A percentile compares a stretch with the other conserved stretches of the same genome.
Evolutionary conservation across 352 stramenopile genomes (phyloP).

Genomic region (Pythium folliculosum): DNA sequence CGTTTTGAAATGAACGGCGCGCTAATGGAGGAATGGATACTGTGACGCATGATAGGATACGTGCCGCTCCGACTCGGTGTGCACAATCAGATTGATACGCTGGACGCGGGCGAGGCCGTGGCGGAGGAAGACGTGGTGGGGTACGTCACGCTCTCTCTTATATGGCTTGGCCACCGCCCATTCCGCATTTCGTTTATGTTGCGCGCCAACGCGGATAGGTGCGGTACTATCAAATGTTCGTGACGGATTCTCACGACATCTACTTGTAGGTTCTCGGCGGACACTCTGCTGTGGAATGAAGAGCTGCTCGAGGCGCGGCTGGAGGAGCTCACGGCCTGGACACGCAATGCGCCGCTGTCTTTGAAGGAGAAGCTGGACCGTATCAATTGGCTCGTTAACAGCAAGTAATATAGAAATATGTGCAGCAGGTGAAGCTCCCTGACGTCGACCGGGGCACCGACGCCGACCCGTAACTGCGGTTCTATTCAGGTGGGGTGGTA

Average conservation of each 20-base stretch:
- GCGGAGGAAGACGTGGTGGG: constrained; percentile 34
- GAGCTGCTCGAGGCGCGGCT: constrained; percentile 66
- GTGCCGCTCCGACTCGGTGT: constrained; percentile 57
- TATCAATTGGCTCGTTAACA: constrained; percentile 72
- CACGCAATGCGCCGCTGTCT: constrained; percentile 46
- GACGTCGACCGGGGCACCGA: neutral
- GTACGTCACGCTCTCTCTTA: constrained; percentile 25
- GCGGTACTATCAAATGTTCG: neutral
- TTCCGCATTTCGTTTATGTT: neutral
- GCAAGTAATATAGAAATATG: constrained; percentile 42
- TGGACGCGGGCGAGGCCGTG: constrained; percentile 20
- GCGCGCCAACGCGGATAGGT: neutral
- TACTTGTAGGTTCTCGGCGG: constrained; percentile 56
- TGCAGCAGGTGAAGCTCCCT: neutral
- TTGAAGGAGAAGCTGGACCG: constrained; percentile 62
- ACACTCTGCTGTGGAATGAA: constrained; percentile 72
- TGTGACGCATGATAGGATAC: constrained; percentile 37
- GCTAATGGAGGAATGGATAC: neutral
- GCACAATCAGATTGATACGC: constrained; percentile 29
- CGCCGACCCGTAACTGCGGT: neutral
- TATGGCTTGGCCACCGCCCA: neutral
- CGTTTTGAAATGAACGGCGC: neutral
- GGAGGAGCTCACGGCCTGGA: constrained; percentile 67
- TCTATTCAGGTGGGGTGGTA: neutral
- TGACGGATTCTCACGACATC: neutral